phyloP scores from a whole-genome alignment of 495 filamentous ascomycete genomes.

The Pyronema domesticum region DNA sequence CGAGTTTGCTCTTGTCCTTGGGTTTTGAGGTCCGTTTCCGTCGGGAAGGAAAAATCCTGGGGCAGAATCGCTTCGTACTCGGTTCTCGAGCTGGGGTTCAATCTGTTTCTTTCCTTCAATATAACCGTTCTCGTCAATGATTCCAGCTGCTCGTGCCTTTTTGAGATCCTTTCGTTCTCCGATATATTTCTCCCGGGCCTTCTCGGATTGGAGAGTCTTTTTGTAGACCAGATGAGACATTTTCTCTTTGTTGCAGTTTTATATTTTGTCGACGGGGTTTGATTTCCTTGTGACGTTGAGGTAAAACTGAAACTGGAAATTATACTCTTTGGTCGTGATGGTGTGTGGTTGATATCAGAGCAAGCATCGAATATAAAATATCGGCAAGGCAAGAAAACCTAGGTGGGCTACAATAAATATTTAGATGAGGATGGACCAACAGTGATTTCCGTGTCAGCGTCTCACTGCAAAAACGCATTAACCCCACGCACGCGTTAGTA shows the following conservation, averaged over 20 bases:
- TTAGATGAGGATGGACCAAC: too few relatives aligned
- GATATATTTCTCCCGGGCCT: conserved; percentile 15
- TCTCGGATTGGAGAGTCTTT: conserved; percentile 16
- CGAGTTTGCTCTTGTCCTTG: conserved; percentile 3
- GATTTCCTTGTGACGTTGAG: too few relatives aligned
- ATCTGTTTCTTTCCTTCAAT: conserved; percentile 14
- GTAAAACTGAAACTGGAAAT: too few relatives aligned
- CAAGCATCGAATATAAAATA: too few relatives aligned
- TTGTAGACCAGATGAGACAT: conserved; percentile 24
- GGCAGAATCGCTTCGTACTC: background rate
- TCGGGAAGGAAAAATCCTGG: background rate
- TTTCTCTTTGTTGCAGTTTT: background rate
- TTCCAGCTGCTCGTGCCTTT: conserved; percentile 5
- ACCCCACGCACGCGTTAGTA: too few relatives aligned
- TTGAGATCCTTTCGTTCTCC: conserved; percentile 11
- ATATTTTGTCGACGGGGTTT: too few relatives aligned
- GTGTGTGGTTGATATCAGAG: too few relatives aligned
- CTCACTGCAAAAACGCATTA: too few relatives aligned
- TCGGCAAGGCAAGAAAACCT: too few relatives aligned
- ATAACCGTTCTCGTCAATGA: conserved; percentile 11
- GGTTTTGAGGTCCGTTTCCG: background rate
- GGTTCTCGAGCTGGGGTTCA: background rate
- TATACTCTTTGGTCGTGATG: too few relatives aligned
- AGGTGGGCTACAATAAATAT: too few relatives aligned
- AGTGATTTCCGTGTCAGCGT: too few relatives aligned